Evolutionary conservation across 2,329 filamentous ascomycete genomes (phyloP).

Genomic region (Colletotrichum sp.): DNA sequence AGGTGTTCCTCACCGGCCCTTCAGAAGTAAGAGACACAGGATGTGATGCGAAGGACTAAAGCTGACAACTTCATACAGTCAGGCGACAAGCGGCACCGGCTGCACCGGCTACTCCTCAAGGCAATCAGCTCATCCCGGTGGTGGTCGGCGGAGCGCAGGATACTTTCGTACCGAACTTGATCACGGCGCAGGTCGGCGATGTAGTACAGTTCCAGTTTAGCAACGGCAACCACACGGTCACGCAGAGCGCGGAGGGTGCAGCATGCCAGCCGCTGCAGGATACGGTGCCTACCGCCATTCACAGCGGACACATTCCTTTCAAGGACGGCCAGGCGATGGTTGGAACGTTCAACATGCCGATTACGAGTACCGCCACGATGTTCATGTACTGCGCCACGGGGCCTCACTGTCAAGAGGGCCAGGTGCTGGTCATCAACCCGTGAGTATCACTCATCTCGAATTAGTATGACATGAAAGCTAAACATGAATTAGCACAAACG

Average conservation of each 20-base stretch:
- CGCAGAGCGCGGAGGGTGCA: conserved; percentile 38
- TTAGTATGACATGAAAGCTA: background rate
- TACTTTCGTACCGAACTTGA: conserved; percentile 40
- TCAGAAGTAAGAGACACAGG: background rate
- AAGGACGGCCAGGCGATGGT: conserved; percentile 38
- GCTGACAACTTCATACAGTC: background rate
- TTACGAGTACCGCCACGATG: conserved; percentile 48
- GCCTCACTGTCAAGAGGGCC: conserved; percentile 54
- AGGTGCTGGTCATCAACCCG: conserved; percentile 58
- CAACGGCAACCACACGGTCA: conserved; percentile 48
- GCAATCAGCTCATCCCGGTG: conserved; percentile 31
- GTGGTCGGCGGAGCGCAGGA: conserved; percentile 41
- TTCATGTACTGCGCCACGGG: conserved; percentile 57
- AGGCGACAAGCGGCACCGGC: conserved; percentile 11
- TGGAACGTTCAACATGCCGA: conserved; percentile 51
- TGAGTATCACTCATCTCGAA: conserved; percentile 22
- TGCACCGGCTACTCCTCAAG: conserved; percentile 10
- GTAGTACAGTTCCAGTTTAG: conserved; percentile 49
- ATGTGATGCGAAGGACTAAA: background rate
- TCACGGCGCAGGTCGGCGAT: conserved; percentile 40
- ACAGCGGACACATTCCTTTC: conserved; percentile 47
- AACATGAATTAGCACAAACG: conserved; percentile 23
- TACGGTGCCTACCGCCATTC: conserved; percentile 34
- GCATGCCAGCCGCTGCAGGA: conserved; percentile 44
- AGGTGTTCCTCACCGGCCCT: conserved; percentile 5